A percentile compares a stretch with the other conserved stretches of the same genome.
phyloP scores from a whole-genome alignment of 495 filamentous ascomycete genomes.

The Niebla homalea region DNA sequence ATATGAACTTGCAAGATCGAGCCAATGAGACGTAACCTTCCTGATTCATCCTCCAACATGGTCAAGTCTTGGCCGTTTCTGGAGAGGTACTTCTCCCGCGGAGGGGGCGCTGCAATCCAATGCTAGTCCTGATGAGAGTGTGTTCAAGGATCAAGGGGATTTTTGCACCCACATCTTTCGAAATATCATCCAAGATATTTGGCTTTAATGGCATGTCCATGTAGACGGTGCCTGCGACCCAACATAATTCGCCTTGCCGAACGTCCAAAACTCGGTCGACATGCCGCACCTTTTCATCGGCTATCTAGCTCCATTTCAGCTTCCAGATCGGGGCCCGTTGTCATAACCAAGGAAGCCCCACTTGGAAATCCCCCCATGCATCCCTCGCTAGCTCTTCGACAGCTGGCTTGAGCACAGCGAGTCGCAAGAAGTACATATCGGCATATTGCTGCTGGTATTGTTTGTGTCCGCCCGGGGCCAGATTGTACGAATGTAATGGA shows the following conservation, averaged over 20 bases:
- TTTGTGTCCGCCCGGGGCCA: slow-evolving; percentile 53
- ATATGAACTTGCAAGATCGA: slow-evolving; percentile 45
- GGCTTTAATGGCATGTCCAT: slow-evolving; percentile 97
- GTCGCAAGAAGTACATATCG: slow-evolving; percentile 91
- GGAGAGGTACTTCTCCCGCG: slow-evolving; percentile 60
- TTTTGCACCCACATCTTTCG: slow-evolving; percentile 58
- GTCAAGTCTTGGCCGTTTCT: slow-evolving; percentile 47
- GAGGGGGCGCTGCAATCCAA: slow-evolving; percentile 72
- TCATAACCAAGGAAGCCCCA: slow-evolving; percentile 19
- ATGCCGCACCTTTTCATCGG: slow-evolving; percentile 55
- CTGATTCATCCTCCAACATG: slow-evolving; percentile 93
- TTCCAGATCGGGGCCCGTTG: not conserved
- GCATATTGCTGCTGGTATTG: slow-evolving; percentile 92
- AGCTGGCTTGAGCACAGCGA: slow-evolving; percentile 73
- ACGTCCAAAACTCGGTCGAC: slow-evolving; percentile 90
- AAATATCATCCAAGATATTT: slow-evolving; percentile 89
- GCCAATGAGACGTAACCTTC: slow-evolving; percentile 73
- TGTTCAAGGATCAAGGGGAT: slow-evolving; percentile 5
- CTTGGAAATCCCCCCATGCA: slow-evolving; percentile 61
- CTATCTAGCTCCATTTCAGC: slow-evolving; percentile 38
- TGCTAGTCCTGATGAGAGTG: slow-evolving; percentile 36
- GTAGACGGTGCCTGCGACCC: slow-evolving; percentile 87
- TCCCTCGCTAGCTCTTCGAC: slow-evolving; percentile 60
- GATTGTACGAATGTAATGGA: slow-evolving; percentile 55
- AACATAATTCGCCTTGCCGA: slow-evolving; percentile 87